Evolutionary conservation across 2,329 filamentous ascomycete genomes (phyloP).

Genomic region (Aspergillus carbonarius): DNA sequence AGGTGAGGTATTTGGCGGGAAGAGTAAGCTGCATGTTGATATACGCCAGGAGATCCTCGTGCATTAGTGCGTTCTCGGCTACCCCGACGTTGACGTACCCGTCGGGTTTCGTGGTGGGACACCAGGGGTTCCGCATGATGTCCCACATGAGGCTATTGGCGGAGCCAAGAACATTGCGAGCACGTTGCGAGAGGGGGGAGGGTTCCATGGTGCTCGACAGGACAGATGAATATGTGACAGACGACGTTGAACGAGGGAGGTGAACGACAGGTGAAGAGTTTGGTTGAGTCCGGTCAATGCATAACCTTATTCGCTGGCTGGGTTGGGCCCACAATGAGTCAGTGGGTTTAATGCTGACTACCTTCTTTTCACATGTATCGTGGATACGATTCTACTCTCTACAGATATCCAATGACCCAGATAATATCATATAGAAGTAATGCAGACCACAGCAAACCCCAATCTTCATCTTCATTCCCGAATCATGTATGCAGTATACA

Average conservation of each 20-base stretch:
- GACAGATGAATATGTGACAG: background rate
- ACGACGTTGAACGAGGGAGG: background rate
- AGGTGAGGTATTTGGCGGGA: constrained; percentile 34
- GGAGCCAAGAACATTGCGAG: background rate
- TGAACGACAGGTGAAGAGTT: background rate
- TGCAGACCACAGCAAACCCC: background rate
- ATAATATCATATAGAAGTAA: too few species aligned
- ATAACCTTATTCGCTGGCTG: too few species aligned
- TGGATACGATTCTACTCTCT: too few species aligned
- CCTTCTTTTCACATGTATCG: too few species aligned
- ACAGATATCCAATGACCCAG: too few species aligned
- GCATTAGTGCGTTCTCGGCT: constrained; percentile 56
- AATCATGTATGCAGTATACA: background rate
- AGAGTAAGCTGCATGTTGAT: constrained; percentile 40
- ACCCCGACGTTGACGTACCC: constrained; percentile 54
- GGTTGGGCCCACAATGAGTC: too few species aligned
- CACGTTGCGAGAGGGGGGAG: background rate
- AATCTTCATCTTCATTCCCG: background rate
- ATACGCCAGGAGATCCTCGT: constrained; percentile 46
- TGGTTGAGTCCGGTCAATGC: too few species aligned
- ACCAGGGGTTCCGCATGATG: constrained; percentile 48
- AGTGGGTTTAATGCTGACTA: too few species aligned
- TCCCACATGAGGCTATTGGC: constrained; percentile 41
- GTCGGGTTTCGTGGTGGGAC: constrained; percentile 34
- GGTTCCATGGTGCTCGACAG: background rate